Evolutionary conservation across 1,284 basidiomycete genomes (phyloP), one percentile per base, ranked within the genome.

Genomic region (Melanopsichium pennsylvanicum): DNA sequence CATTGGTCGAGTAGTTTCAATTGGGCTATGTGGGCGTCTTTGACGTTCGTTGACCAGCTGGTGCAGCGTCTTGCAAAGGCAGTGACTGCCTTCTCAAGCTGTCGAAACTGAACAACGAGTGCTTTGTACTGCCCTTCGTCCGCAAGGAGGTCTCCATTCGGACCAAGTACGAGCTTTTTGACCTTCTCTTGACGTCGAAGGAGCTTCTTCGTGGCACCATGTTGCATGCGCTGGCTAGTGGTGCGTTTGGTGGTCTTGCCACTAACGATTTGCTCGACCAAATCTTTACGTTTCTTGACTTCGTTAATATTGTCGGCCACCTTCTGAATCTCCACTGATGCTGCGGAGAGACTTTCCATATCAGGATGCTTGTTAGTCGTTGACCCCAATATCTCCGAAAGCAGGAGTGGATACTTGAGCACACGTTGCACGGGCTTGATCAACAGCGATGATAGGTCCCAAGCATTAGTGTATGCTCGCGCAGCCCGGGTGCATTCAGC

Each of bases 391-490:
- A 97, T 88, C 43, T 92, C 88, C 16, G 84, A 83, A 32, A 97
- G 87, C 16, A 97, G 86, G 11, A 96, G 85, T 0, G 93, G 89
- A 79, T 97, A 97, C 81, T 95, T 96, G 71, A 80, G 76, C 32
- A 81, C 79, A 5, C 82, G 78, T 64, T 83, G 82, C 2, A 83
- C 82, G 3, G 82, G 82, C 60, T 83, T 83, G 81, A 93, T 96
- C 58, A 96, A 87, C 59, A 96, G 86, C 1, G 92, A 95, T 7
- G 90, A 86, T 37, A 97, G 86, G 81, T 97, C 93, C 94, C 93
- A 97, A 1, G 93, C 91, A 74, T 93, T 90, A 0, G 92, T 82
- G 15, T 79, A 66, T 16, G 58, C 43, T 8, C 76, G 69, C n/a
- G 79, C 77, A 12, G 61, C 59, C 39, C 74, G 79, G 19, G 78